Evolutionary conservation across 1,284 basidiomycete species (phyloP).

Genomic region (Polyporus tsugae): DNA sequence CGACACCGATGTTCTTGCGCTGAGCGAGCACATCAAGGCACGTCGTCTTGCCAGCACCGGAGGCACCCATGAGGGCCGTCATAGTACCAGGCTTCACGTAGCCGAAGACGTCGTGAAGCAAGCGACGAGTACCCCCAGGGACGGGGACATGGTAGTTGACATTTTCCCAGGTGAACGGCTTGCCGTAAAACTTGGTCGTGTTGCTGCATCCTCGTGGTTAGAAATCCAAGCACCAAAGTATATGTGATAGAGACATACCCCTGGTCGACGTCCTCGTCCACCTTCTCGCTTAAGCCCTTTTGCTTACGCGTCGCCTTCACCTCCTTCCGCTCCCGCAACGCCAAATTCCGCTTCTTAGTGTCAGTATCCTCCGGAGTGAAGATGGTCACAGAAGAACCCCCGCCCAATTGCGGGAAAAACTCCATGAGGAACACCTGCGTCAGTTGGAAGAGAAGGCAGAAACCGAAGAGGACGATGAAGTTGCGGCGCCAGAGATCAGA

Average conservation of each 20-base stretch:
- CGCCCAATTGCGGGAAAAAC: slow-evolving; percentile 64
- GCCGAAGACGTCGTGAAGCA: slow-evolving; percentile 88
- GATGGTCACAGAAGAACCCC: slow-evolving; percentile 60
- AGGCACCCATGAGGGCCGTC: slow-evolving; percentile 82
- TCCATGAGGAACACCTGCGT: slow-evolving; percentile 70
- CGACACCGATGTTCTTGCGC: slow-evolving; percentile 87
- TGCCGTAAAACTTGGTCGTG: slow-evolving; percentile 46
- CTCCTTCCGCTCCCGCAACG: slow-evolving; percentile 63
- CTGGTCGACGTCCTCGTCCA: slow-evolving; percentile 43
- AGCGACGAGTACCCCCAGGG: slow-evolving; percentile 70
- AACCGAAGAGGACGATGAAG: slow-evolving; percentile 64
- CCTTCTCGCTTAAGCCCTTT: slow-evolving; percentile 43
- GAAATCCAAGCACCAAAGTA: not conserved
- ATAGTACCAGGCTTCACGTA: slow-evolving; percentile 90
- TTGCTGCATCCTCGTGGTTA: slow-evolving; percentile 15
- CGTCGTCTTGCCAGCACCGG: slow-evolving; percentile 84
- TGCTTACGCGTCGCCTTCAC: slow-evolving; percentile 36
- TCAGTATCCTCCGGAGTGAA: slow-evolving; percentile 80
- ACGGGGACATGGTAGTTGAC: slow-evolving; percentile 81
- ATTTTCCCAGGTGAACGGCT: slow-evolving; percentile 75
- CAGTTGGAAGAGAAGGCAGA: slow-evolving; percentile 74
- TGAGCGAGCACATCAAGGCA: slow-evolving; percentile 90
- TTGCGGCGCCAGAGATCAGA: slow-evolving; percentile 69
- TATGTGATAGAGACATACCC: slow-evolving; percentile 29
- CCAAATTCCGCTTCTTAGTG: slow-evolving; percentile 69